These are phyloP conservation scores for Sporisorium reilianum DNA, from an alignment of 1,284 basidiomycete species.

Conservation along the genomic window DNA sequence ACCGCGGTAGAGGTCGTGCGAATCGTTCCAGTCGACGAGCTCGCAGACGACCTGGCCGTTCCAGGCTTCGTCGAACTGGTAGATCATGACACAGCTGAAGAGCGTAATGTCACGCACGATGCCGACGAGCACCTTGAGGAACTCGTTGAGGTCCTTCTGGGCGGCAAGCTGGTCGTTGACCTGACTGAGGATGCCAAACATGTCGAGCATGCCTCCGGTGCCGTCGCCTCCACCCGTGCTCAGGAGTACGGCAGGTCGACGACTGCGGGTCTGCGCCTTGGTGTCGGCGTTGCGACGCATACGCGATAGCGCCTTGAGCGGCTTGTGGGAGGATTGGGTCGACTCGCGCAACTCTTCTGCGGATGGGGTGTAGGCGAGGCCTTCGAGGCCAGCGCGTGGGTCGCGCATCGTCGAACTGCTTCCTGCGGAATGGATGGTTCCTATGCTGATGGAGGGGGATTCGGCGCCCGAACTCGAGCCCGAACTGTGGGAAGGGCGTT, in stretches of 20 bases:
- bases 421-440: slow-evolving; percentile 44
- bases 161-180: slow-evolving; percentile 85
- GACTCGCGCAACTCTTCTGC: slow-evolving; percentile 77
- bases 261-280: slow-evolving; percentile 29
- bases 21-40: slow-evolving; percentile 83
- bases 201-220: slow-evolving; percentile 55
- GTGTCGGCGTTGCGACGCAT: slow-evolving; percentile 51
- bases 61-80: slow-evolving; percentile 80
- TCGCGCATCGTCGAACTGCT: slow-evolving; percentile 33
- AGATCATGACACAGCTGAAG: slow-evolving; percentile 80
- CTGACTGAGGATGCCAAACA: slow-evolving; percentile 77
- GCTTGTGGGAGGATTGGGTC: slow-evolving; percentile 80
- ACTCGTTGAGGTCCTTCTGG: slow-evolving; percentile 78
- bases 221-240: slow-evolving; percentile 38
- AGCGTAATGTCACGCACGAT: slow-evolving; percentile 79
- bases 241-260: slow-evolving; percentile 28
- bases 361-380: slow-evolving; percentile 48
- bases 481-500: neutral
- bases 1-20: slow-evolving; percentile 82
- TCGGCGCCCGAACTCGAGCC: slow-evolving; percentile 9
- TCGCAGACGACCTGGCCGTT: slow-evolving; percentile 83
- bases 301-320: slow-evolving; percentile 80
- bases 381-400: slow-evolving; percentile 45
- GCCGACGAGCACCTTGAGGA: slow-evolving; percentile 82
- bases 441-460: slow-evolving; percentile 42